Evolutionary conservation across 768 basidiomycete species (phyloP).

Genomic region (Sarcodon sp.): DNA sequence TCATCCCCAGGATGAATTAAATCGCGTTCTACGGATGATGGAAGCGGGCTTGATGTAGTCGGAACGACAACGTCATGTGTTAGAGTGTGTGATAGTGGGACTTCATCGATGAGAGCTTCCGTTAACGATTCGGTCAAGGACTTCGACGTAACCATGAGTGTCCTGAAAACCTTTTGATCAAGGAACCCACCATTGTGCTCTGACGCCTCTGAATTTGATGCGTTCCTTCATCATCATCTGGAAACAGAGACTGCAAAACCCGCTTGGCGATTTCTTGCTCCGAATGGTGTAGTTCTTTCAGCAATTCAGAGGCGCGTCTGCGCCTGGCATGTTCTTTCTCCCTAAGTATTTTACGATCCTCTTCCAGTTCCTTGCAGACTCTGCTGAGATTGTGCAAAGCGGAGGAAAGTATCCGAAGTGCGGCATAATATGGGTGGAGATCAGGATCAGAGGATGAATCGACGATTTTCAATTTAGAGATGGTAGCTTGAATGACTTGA

Average conservation of each 20-base stretch:
- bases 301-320: slow-evolving; percentile 36
- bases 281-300: slow-evolving; percentile 42
- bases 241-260: slow-evolving; percentile 55
- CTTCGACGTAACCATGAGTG: slow-evolving; percentile 12
- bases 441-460: slow-evolving; percentile 34
- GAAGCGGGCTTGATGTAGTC: background rate
- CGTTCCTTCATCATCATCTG: slow-evolving; percentile 27
- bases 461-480: slow-evolving; percentile 32
- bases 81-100: slow-evolving; percentile 18
- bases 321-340: slow-evolving; percentile 48
- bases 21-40: background rate
- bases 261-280: slow-evolving; percentile 59
- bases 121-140: slow-evolving; percentile 33
- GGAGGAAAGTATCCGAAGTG: slow-evolving; percentile 57
- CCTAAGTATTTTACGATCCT: slow-evolving; percentile 31
- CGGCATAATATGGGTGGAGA: slow-evolving; percentile 49
- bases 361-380: slow-evolving; percentile 52
- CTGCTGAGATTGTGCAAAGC: slow-evolving; percentile 47
- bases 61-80: slow-evolving; percentile 13
- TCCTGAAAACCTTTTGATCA: background rate
- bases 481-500: slow-evolving; percentile 52
- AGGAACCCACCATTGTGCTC: slow-evolving; percentile 40
- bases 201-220: slow-evolving; percentile 42
- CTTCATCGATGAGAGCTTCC: slow-evolving; percentile 38
- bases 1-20: slow-evolving; percentile 5